Evolutionary conservation across 2,329 filamentous ascomycete species (phyloP).

Genomic region (Elsinoe perseae): DNA sequence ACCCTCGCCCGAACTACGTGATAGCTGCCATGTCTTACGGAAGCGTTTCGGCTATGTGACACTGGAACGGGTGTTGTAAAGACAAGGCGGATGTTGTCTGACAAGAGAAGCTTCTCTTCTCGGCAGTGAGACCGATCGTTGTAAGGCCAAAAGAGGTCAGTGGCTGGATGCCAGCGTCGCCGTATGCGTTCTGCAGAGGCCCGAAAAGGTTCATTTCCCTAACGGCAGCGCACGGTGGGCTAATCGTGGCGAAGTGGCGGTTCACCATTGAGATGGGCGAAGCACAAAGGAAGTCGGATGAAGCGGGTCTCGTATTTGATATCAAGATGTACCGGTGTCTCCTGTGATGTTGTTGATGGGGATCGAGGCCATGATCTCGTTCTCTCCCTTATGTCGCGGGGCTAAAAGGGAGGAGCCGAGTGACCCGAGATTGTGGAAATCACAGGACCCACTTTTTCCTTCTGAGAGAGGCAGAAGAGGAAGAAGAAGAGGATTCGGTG

Average conservation of each 20-base stretch:
- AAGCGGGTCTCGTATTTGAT: slow-evolving; percentile 1
- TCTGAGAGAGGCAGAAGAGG: background rate
- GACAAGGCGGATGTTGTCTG: background rate
- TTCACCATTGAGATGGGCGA: background rate
- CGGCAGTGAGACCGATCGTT: background rate
- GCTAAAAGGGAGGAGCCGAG: background rate
- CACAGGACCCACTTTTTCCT: background rate
- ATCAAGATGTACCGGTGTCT: background rate
- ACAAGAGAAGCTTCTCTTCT: background rate
- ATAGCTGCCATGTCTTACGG: background rate
- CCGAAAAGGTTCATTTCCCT: background rate
- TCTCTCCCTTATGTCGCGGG: background rate
- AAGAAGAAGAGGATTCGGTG: background rate
- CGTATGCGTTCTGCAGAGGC: background rate
- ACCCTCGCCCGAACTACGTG: background rate
- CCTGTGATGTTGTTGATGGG: background rate
- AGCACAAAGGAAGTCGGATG: background rate
- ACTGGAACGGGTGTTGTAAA: background rate
- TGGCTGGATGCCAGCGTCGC: background rate
- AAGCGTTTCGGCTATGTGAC: background rate
- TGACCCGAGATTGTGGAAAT: slow-evolving; percentile 8
- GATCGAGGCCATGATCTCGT: background rate
- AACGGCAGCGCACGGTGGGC: background rate
- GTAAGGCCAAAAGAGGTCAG: background rate
- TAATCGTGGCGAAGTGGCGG: background rate